These are phyloP conservation scores for Helotiales sp. DNA, from an alignment of 2,329 filamentous ascomycete species.

Conservation along the genomic window DNA sequence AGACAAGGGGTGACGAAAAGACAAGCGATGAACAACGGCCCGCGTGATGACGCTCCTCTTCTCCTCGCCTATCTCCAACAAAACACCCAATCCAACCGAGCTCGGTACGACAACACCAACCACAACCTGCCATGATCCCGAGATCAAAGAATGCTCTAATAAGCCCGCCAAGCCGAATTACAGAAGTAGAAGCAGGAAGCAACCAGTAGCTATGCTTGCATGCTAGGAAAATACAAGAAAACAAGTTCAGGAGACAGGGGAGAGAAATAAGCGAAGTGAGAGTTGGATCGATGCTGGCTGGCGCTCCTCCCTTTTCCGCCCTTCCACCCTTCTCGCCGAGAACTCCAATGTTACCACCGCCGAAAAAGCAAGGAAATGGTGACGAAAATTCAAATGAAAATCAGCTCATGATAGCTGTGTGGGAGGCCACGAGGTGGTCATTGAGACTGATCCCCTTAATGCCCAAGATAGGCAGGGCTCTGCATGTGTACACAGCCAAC, in stretches of 20 bases:
- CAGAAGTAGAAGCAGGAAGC: background rate
- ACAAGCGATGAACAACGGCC: background rate
- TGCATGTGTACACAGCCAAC: background rate
- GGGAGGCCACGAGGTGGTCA: too few species aligned
- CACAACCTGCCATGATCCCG: background rate
- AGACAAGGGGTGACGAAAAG: background rate
- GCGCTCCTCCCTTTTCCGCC: background rate
- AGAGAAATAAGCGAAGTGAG: conserved; percentile 12
- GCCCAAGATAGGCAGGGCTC: background rate
- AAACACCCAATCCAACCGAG: background rate
- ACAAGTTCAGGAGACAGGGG: background rate
- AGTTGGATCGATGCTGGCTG: background rate
- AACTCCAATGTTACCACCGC: background rate
- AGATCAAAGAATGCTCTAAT: background rate
- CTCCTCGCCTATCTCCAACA: background rate
- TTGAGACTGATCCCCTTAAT: background rate
- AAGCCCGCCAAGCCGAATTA: background rate
- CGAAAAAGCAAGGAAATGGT: background rate
- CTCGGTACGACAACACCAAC: background rate
- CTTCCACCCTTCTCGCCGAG: background rate
- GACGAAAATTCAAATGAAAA: too few species aligned
- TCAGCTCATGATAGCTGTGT: background rate
- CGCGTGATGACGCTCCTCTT: background rate
- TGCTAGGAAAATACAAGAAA: background rate
- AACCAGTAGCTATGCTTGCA: background rate